These are phyloP conservation scores for Grosmannia penicillata DNA, from an alignment of 2,329 filamentous ascomycete species.

Conservation along the genomic window DNA sequence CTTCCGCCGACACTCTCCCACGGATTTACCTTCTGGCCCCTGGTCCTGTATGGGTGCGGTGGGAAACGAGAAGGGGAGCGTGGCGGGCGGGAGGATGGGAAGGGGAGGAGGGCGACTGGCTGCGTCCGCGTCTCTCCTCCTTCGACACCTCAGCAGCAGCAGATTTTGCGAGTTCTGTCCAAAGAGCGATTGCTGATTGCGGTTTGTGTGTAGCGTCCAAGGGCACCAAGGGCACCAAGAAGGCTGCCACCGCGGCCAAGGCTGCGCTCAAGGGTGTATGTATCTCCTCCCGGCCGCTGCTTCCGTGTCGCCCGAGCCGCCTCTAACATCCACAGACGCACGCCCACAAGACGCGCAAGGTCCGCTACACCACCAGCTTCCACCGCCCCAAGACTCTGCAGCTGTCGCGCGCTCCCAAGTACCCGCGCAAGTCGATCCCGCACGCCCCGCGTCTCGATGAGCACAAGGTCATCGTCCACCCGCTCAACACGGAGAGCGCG, in stretches of 20 bases:
- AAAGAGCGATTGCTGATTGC: constrained; percentile 60
- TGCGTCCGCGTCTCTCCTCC: constrained; percentile 3
- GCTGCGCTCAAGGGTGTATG: constrained; percentile 91
- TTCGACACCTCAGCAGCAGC: constrained; percentile 44
- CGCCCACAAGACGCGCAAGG: constrained; percentile 78
- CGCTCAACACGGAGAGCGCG: constrained; percentile 97
- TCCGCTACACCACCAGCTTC: constrained; percentile 87
- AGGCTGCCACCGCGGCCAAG: constrained; percentile 91
- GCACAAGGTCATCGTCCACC: constrained; percentile 95
- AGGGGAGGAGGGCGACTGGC: not conserved
- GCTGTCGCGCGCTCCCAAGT: constrained; percentile 83
- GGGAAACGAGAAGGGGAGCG: not conserved
- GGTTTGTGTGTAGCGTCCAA: constrained; percentile 41
- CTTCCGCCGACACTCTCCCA: not conserved
- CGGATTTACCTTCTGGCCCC: not conserved
- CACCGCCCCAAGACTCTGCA: constrained; percentile 94
- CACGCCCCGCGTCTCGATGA: constrained; percentile 86
- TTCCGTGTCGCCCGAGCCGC: not conserved
- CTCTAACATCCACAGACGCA: constrained; percentile 23
- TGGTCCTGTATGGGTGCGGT: not conserved
- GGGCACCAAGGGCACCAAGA: constrained; percentile 56
- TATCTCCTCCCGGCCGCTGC: constrained; percentile 17
- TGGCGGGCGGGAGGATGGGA: not conserved
- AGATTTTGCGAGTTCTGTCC: constrained; percentile 60
- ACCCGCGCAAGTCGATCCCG: constrained; percentile 89